Evolutionary conservation across 2,329 filamentous ascomycete genomes (phyloP).

Genomic region (Fusarium secorum): DNA sequence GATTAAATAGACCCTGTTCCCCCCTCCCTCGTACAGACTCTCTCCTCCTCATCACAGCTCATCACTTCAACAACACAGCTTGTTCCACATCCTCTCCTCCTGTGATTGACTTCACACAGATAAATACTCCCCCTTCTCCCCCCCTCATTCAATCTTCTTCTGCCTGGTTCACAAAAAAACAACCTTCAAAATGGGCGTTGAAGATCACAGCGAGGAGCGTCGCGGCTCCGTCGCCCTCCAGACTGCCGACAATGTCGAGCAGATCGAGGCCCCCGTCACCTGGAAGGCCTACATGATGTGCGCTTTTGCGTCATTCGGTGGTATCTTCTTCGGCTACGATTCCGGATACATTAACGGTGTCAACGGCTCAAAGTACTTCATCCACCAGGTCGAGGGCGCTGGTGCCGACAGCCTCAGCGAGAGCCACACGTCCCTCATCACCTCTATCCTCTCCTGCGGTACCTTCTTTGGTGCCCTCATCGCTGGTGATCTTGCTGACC

Average conservation of each 20-base stretch:
- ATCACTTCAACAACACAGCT: conserved; percentile 14
- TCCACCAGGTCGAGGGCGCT: conserved; percentile 57
- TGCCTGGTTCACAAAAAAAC: conserved; percentile 3
- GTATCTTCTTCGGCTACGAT: conserved; percentile 82
- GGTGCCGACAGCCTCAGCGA: conserved; percentile 48
- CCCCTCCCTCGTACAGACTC: conserved; percentile 34
- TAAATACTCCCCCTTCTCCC: not conserved
- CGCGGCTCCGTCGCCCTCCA: conserved; percentile 47
- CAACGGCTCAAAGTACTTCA: conserved; percentile 61
- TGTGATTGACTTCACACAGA: conserved; percentile 22
- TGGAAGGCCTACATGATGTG: conserved; percentile 74
- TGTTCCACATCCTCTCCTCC: not conserved
- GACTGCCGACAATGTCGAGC: conserved; percentile 60
- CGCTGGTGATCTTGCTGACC: conserved; percentile 79
- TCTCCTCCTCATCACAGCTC: conserved; percentile 35
- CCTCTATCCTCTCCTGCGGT: conserved; percentile 78
- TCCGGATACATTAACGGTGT: conserved; percentile 78
- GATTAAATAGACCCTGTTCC: conserved; percentile 39
- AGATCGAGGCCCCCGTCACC: conserved; percentile 73
- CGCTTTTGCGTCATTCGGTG: conserved; percentile 74
- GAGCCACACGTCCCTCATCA: conserved; percentile 64
- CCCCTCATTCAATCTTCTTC: not conserved
- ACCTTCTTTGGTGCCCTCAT: conserved; percentile 83
- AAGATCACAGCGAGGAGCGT: conserved; percentile 35
- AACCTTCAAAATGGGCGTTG: conserved; percentile 34